Evolutionary conservation across 768 basidiomycete species (phyloP).

Genomic region (Russula emetica): DNA sequence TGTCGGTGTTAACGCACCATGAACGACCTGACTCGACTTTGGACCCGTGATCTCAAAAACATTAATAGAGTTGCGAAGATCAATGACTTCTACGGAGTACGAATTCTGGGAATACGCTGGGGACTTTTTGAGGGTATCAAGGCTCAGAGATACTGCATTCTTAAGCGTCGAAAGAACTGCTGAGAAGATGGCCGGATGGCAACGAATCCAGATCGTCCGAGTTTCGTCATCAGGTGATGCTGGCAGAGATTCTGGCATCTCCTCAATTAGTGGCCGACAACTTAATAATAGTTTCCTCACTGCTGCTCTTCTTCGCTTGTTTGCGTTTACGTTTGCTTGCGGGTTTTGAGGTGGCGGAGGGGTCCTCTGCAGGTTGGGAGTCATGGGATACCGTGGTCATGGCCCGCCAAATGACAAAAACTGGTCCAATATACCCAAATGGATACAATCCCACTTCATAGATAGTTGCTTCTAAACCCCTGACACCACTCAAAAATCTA

Average conservation of each 20-base stretch:
- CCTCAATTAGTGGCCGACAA: conserved; percentile 9
- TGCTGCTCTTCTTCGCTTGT: conserved; percentile 19
- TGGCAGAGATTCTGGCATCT: conserved; percentile 33
- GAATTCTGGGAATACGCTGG: conserved; percentile 30
- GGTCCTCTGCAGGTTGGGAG: background rate
- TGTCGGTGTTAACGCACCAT: conserved; percentile 34
- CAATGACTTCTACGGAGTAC: conserved; percentile 58
- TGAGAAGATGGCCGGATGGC: conserved; percentile 70
- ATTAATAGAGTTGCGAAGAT: conserved; percentile 67
- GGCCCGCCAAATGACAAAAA: conserved; percentile 71
- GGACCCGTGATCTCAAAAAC: conserved; percentile 91
- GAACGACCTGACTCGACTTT: conserved; percentile 64
- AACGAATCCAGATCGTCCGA: conserved; percentile 69
- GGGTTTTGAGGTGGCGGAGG: conserved; percentile 7
- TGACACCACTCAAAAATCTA: conserved; percentile 64
- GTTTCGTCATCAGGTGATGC: conserved; percentile 13
- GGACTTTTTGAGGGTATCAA: conserved; percentile 37
- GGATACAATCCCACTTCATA: conserved; percentile 67
- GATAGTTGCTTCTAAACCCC: conserved; percentile 60
- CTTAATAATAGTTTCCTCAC: background rate
- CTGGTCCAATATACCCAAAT: conserved; percentile 62
- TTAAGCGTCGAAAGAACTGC: conserved; percentile 52
- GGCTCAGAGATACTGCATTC: conserved; percentile 45
- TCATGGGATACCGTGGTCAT: background rate
- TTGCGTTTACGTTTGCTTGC: conserved; percentile 35